Evolutionary conservation across 78 protist species (phyloP).

Genomic region (Tieghemostelium lacteum): DNA sequence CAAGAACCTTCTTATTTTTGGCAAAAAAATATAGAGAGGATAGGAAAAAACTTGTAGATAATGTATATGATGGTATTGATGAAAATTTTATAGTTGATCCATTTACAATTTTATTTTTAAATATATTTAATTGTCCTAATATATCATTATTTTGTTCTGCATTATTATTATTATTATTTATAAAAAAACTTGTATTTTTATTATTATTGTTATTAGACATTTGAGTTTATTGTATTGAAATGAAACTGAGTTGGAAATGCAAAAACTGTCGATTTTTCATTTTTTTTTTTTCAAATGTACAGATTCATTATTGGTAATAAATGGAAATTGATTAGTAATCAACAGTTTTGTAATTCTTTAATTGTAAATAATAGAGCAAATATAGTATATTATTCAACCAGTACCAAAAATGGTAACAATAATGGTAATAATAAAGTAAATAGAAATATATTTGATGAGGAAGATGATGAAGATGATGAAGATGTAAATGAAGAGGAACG

Average conservation of each 20-base stretch:
- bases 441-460: conserved; percentile 16
- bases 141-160: neutral
- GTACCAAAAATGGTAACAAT: neutral
- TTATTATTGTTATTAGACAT: neutral
- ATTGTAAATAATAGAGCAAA: neutral
- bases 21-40: conserved; percentile 18
- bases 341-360: neutral
- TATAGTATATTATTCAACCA: neutral
- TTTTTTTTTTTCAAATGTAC: neutral
- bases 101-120: neutral
- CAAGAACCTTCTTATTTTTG: neutral
- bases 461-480: conserved; percentile 4
- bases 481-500: neutral
- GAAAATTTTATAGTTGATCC: neutral
- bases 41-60: neutral
- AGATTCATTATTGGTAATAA: too few relatives aligned
- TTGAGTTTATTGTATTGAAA: neutral
- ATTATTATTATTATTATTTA: neutral
- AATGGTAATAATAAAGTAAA: neutral
- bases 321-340: neutral
- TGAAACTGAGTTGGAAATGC: neutral
- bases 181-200: neutral
- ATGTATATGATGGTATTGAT: conserved; percentile 34
- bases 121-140: neutral
- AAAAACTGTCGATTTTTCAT: neutral